Evolutionary conservation across 768 basidiomycete species (phyloP).

Genomic region (Panaeolus papilionaceus): DNA sequence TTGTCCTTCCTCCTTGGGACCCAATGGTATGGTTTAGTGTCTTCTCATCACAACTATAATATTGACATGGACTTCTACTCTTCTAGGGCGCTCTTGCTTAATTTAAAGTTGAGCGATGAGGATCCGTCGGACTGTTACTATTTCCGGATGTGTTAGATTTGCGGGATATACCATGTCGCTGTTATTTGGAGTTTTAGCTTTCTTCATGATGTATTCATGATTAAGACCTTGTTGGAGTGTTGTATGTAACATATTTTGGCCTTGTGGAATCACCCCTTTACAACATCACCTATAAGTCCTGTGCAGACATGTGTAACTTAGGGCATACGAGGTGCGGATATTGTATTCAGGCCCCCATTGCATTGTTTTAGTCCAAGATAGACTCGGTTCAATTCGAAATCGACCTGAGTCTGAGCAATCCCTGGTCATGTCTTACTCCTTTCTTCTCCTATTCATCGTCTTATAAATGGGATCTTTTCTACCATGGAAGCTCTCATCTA

Average conservation of each 20-base stretch:
- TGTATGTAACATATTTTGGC: conserved; percentile 10
- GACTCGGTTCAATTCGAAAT: background rate
- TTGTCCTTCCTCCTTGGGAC: conserved; percentile 90
- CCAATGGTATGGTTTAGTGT: conserved; percentile 67
- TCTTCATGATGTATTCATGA: background rate
- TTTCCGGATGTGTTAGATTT: background rate
- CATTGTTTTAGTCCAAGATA: background rate
- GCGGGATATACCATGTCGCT: background rate
- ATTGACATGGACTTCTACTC: conserved; percentile 9
- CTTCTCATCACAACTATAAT: background rate
- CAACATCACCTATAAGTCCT: background rate
- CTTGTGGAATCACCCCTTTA: background rate
- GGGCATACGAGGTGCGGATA: too few species aligned
- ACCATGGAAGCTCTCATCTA: background rate
- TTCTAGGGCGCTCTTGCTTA: conserved; percentile 35
- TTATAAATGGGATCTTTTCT: background rate
- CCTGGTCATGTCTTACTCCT: background rate
- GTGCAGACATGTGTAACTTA: background rate
- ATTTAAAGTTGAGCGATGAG: background rate
- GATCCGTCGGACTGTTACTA: too few species aligned
- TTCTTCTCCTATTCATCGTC: background rate
- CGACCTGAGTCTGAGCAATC: background rate
- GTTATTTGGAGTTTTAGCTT: background rate
- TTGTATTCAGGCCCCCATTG: too few species aligned
- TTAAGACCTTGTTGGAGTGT: background rate